Base-by-base conservation (phyloP, 1,139 yeast species). In the Nadsonia starkeyi-henricii region DNA sequence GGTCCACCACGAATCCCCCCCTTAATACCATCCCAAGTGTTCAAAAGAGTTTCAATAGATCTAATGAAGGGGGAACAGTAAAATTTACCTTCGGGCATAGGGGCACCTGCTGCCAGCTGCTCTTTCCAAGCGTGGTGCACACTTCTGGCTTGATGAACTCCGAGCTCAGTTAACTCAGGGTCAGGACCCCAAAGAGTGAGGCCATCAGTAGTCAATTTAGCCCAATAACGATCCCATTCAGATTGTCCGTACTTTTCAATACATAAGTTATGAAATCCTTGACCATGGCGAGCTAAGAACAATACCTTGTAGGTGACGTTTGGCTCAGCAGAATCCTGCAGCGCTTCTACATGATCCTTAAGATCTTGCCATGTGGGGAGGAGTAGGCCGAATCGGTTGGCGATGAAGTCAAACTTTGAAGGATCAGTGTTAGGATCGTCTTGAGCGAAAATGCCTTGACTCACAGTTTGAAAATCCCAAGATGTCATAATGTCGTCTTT, bases 261-360 rank as follows among this genome's bases (percentile, higher is more conserved):
- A 1, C 81, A 85, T 20, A 73, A 66, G 55, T 84, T 84, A 58
- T 83, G 91, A 63, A 69, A 77, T 0, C 93, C 93, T 62, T 83
- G 84, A 7, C 93, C 93, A 58, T 84, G 93, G 51, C 94, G 70
- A 1, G 85, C 88, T 47, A 81, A 66, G 48, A 78, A 72, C 4
- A 82, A 54, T 43, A 82, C 59, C 59, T 81, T 81, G 61, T 79
- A 78, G 20, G 59, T 59, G 36, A 64, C 72, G 48, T 71, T 65
- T 1, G 55, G 55, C 0, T 58, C 61, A 2, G 73, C 67, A 1
- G 54, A 26, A 1, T 52, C 53, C 53, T 77, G 76, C 52, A 78
- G 62, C 8, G 59, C 51, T 0, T 61, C 52, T 15, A 80, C 51
- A 23, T 68, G 62, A 0, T 48, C 47, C 1, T 65, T 48, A 13